A percentile compares a stretch with the other conserved stretches of the same genome.
phyloP scores from a whole-genome alignment of 768 basidiomycete genomes.

The Boletus reticuloceps region DNA sequence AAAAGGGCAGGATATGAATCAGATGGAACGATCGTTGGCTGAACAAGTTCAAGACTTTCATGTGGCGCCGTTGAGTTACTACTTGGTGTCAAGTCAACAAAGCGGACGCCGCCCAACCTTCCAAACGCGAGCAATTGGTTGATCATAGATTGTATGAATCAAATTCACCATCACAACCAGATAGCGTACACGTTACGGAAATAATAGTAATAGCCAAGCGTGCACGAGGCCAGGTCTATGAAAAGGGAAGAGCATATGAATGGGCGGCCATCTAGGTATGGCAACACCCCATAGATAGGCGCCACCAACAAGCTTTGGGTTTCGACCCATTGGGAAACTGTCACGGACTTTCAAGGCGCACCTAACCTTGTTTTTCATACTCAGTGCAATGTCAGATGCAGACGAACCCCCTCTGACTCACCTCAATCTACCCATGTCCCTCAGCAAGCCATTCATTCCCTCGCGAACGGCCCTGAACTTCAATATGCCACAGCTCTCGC shows the following conservation, averaged over 20 bases:
- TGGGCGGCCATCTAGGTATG: constrained; percentile 20
- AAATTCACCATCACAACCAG: constrained; percentile 15
- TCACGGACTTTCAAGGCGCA: constrained; percentile 26
- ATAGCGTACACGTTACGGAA: constrained; percentile 5
- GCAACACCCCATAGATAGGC: background rate
- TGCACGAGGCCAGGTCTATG: constrained; percentile 15
- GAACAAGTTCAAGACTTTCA: constrained; percentile 12
- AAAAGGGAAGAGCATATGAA: constrained; percentile 13
- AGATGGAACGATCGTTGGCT: constrained; percentile 13
- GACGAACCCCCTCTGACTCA: background rate
- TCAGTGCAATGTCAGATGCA: constrained; percentile 1
- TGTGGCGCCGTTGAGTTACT: constrained; percentile 8
- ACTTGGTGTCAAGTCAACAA: constrained; percentile 17
- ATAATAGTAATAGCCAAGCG: background rate
- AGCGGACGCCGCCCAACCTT: constrained; percentile 2
- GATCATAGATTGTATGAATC: constrained; percentile 13
- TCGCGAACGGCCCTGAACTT: constrained; percentile 44
- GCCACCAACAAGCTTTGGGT: constrained; percentile 15
- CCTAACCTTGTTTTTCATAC: constrained; percentile 16
- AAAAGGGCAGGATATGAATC: constrained; percentile 11
- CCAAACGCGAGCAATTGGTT: background rate
- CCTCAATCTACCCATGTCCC: constrained; percentile 14
- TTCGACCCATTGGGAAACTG: constrained; percentile 3
- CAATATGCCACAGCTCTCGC: constrained; percentile 53
- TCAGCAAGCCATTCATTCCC: constrained; percentile 36